These are phyloP conservation scores for Alternaria alternata DNA, from an alignment of 2,329 filamentous ascomycete species.

Conservation along the genomic window DNA sequence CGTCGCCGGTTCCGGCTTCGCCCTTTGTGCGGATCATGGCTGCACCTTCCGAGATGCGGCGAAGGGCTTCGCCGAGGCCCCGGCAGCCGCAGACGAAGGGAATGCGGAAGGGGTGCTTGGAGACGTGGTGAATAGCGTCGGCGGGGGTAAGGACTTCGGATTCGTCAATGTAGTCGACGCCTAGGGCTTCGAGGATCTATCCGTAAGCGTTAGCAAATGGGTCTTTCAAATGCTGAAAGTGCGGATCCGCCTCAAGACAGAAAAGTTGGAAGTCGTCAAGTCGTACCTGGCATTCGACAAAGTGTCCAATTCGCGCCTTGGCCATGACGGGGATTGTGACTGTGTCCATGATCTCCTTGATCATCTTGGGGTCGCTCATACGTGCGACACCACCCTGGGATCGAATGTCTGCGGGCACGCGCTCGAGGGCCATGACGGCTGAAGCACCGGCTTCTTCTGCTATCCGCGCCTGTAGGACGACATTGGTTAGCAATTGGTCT, in stretches of 20 bases:
- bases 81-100: conserved; percentile 98
- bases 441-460: conserved; percentile 95
- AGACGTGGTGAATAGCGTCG: conserved; percentile 88
- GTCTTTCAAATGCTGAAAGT: background rate
- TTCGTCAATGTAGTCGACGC: conserved; percentile 98
- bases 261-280: background rate
- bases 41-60: conserved; percentile 89
- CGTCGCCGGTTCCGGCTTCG: conserved; percentile 95
- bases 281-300: conserved; percentile 87
- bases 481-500: conserved; percentile 17
- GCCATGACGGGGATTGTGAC: conserved; percentile 99
- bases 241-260: background rate
- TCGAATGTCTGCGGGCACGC: conserved; percentile 95
- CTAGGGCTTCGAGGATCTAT: conserved; percentile 90
- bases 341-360: conserved; percentile 91
- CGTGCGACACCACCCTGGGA: conserved; percentile 90
- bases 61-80: conserved; percentile 90
- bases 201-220: background rate
- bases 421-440: conserved; percentile 98
- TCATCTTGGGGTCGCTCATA: conserved; percentile 95
- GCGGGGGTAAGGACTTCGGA: conserved; percentile 96
- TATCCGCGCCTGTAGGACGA: conserved; percentile 75
- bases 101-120: conserved; percentile 81
- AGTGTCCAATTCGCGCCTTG: conserved; percentile 96
- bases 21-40: conserved; percentile 99